Conservation (phyloP, 768 basidiomycete species). For the Russula dissimulans region DNA sequence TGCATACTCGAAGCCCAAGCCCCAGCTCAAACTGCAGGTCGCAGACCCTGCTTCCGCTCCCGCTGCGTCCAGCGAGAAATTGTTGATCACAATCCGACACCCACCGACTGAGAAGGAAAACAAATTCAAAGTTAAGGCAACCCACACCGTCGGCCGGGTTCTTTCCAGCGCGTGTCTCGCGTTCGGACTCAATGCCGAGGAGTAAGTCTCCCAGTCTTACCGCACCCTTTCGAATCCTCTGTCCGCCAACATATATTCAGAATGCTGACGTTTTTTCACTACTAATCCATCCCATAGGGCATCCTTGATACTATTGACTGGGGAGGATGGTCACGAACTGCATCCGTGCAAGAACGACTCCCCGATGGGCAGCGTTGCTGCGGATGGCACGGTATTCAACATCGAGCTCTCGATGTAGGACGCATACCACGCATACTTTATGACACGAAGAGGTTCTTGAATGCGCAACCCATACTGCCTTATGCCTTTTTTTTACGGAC, state of each 20-base stretch:
- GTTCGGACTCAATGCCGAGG: neutral
- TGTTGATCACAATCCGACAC: constrained; percentile 14
- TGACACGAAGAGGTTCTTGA: neutral
- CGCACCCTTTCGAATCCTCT: neutral
- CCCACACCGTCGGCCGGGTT: constrained; percentile 11
- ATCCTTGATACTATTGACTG: neutral
- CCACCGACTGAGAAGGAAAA: constrained; percentile 12
- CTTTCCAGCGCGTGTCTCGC: constrained; percentile 13
- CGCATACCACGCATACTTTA: neutral
- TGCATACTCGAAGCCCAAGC: neutral
- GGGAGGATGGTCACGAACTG: constrained; percentile 3
- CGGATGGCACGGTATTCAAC: neutral
- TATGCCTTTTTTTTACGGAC: neutral
- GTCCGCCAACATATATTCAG: neutral
- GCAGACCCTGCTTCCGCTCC: neutral
- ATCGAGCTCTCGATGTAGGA: constrained; percentile 11
- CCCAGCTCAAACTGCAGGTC: neutral
- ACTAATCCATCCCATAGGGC: neutral
- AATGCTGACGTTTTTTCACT: neutral
- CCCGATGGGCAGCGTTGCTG: constrained; percentile 8
- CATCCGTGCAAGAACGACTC: neutral
- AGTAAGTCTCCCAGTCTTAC: neutral
- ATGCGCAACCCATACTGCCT: neutral
- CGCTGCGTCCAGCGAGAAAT: neutral
- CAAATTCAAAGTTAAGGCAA: constrained; percentile 13